These are phyloP conservation scores for Colletotrichum sp. DNA, from an alignment of 2,329 filamentous ascomycete species.

Conservation along the genomic window DNA sequence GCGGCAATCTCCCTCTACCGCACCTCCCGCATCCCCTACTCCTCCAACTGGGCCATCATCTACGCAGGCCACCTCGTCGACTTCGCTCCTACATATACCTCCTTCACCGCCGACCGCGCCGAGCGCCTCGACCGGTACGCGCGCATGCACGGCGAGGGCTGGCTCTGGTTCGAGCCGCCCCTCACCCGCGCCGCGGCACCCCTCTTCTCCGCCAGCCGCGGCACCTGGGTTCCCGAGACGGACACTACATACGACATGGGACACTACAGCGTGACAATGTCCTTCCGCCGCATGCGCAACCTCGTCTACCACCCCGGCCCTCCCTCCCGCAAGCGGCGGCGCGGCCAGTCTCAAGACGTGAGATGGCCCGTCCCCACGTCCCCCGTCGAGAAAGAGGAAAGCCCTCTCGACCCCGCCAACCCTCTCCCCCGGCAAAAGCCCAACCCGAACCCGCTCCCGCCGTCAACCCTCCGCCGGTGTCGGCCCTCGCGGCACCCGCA, in stretches of 20 bases:
- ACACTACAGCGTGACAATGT: constrained; percentile 31
- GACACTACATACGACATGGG: constrained; percentile 32
- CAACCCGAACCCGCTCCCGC: not conserved
- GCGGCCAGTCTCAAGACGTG: not conserved
- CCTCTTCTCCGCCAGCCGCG: constrained; percentile 33
- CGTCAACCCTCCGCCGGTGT: not conserved
- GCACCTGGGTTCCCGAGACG: constrained; percentile 28
- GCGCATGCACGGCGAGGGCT: constrained; percentile 40
- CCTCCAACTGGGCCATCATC: constrained; percentile 43
- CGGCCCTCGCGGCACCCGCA: not conserved
- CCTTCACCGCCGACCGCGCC: constrained; percentile 41
- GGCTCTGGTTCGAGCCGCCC: constrained; percentile 52
- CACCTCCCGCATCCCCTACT: constrained; percentile 43
- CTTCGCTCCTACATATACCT: constrained; percentile 38
- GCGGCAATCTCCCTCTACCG: constrained; percentile 47
- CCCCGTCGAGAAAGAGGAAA: not conserved
- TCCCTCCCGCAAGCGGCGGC: not conserved
- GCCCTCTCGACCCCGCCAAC: not conserved
- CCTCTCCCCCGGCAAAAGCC: not conserved
- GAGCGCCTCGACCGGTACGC: constrained; percentile 44
- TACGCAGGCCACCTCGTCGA: constrained; percentile 49
- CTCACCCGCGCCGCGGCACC: constrained; percentile 29
- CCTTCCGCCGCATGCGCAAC: constrained; percentile 25
- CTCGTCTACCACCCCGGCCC: not conserved
- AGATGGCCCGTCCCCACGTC: not conserved